Percentiles rank a stretch among this genome's conserved stretches.
phyloP scores from a whole-genome alignment of 345 rosid species.

The Raphanus raphanistrum region DNA sequence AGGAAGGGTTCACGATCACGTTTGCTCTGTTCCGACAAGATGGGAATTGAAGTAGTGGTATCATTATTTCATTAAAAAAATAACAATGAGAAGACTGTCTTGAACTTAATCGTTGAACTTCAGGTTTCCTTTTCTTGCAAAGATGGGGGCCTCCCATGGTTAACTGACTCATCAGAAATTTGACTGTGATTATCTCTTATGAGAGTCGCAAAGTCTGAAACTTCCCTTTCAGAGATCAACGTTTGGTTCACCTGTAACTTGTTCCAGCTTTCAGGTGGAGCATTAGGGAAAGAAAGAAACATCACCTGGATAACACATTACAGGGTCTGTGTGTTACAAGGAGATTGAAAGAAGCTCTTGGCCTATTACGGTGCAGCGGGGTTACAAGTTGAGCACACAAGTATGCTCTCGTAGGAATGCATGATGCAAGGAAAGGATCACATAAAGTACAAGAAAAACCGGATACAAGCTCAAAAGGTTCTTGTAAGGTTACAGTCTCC shows the following conservation, averaged over 20 bases:
- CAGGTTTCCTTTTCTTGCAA: background rate
- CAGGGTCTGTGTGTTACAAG: constrained; percentile 59
- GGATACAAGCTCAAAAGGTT: constrained; percentile 72
- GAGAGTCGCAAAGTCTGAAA: constrained; percentile 3
- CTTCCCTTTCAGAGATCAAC: background rate
- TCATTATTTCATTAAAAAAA: background rate
- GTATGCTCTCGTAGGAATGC: constrained; percentile 70
- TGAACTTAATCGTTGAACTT: background rate
- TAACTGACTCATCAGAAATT: background rate
- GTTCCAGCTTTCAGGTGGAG: constrained; percentile 74
- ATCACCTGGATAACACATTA: constrained; percentile 48
- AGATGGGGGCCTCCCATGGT: background rate
- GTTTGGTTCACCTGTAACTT: constrained; percentile 25
- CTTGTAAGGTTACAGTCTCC: constrained; percentile 46
- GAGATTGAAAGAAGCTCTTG: constrained; percentile 64
- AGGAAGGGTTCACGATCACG: background rate
- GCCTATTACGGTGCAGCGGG: constrained; percentile 49
- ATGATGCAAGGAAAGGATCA: constrained; percentile 44
- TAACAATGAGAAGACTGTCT: background rate
- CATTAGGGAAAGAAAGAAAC: constrained; percentile 32
- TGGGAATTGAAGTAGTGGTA: background rate
- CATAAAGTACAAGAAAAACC: constrained; percentile 44
- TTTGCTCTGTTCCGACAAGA: background rate
- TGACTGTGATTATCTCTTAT: background rate
- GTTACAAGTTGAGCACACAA: constrained; percentile 31